phyloP scores from a whole-genome alignment of 2,329 filamentous ascomycete species.

The Botrytis deweyae region DNA sequence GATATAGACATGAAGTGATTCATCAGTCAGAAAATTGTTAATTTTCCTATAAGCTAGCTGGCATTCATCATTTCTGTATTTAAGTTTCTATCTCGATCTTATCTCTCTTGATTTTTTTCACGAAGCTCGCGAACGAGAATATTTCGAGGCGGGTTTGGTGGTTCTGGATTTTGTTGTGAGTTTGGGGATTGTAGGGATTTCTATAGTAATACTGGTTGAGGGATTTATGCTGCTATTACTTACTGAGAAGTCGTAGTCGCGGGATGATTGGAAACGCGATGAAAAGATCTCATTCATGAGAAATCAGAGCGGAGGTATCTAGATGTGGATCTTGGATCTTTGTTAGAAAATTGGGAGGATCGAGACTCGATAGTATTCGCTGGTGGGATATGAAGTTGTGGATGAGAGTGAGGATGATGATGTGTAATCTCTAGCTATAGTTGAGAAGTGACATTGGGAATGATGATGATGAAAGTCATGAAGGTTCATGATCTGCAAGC shows the following conservation, averaged over 20 bases:
- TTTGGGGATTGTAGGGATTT: too few species aligned
- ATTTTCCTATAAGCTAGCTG: neutral
- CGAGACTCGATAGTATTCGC: neutral
- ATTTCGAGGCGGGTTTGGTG: too few species aligned
- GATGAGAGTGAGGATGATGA: neutral
- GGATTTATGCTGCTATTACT: too few species aligned
- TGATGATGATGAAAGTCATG: neutral
- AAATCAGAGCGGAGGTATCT: neutral
- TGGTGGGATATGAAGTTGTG: neutral
- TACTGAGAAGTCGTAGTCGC: neutral
- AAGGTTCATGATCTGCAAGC: too few species aligned
- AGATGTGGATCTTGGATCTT: neutral
- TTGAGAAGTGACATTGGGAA: neutral
- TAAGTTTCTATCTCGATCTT: too few species aligned
- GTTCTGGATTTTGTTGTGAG: too few species aligned
- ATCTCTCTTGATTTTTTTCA: neutral
- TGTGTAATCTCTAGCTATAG: neutral
- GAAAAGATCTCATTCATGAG: neutral
- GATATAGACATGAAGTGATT: neutral
- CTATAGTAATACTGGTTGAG: too few species aligned
- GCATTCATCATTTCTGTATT: neutral
- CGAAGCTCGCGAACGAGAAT: too few species aligned
- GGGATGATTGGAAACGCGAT: neutral
- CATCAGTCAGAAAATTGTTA: neutral
- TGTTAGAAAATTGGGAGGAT: neutral